Evolutionary conservation across 2,329 filamentous ascomycete species (phyloP).

Genomic region (Arthroderma sp.): DNA sequence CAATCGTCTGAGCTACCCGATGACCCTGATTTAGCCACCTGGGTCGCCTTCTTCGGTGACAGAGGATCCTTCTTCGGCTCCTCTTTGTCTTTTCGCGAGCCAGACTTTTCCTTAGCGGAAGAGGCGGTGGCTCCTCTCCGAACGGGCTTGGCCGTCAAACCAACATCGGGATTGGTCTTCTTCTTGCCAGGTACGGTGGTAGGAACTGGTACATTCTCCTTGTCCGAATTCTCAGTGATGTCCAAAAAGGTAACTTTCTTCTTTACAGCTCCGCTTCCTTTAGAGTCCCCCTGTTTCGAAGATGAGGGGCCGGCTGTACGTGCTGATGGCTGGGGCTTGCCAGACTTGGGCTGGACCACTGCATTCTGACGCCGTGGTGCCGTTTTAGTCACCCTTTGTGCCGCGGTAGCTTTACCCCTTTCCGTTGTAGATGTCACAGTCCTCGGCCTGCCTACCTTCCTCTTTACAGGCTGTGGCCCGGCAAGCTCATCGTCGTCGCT

Average conservation of each 20-base stretch:
- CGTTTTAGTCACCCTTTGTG: constrained; percentile 13
- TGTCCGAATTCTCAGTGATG: constrained; percentile 26
- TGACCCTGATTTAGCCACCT: constrained; percentile 29
- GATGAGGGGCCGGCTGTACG: neutral
- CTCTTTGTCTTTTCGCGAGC: constrained; percentile 9
- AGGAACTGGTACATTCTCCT: constrained; percentile 23
- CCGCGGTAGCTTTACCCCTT: constrained; percentile 9
- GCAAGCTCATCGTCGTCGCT: constrained; percentile 19
- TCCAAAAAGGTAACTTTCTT: constrained; percentile 38
- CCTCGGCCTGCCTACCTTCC: constrained; percentile 8
- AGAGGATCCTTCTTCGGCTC: constrained; percentile 23
- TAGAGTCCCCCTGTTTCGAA: constrained; percentile 8
- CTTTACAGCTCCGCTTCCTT: constrained; percentile 8
- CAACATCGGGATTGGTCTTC: constrained; percentile 18
- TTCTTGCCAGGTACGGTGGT: constrained; percentile 16
- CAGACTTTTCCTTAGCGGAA: constrained; percentile 17
- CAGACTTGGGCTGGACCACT: no score
- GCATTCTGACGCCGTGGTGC: constrained; percentile 5
- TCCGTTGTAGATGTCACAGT: constrained; percentile 6
- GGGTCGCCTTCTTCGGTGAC: constrained; percentile 37
- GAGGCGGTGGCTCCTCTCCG: constrained; percentile 27
- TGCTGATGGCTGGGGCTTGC: no score
- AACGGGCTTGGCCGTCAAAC: constrained; percentile 33
- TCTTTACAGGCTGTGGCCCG: constrained; percentile 6
- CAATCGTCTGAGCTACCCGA: constrained; percentile 20